A percentile compares a stretch with the other conserved stretches of the same genome.
Conservation (phyloP, 805 yeast genomes). For the Candida qinlingensis region DNA sequence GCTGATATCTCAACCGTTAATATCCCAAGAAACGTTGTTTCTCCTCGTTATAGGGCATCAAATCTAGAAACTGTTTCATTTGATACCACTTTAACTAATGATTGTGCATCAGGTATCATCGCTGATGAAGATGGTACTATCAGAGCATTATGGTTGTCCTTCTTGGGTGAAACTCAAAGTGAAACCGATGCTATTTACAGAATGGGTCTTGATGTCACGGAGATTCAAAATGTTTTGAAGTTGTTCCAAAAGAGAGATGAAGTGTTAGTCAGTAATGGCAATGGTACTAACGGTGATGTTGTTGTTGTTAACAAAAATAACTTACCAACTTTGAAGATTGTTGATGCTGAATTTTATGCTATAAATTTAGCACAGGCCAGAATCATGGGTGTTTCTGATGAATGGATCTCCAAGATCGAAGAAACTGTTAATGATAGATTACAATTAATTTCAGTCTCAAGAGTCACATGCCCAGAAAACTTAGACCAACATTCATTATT, state of each 20-base stretch:
- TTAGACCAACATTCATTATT: slow-evolving; percentile 20
- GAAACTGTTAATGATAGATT: slow-evolving; percentile 56
- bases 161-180: slow-evolving; percentile 65
- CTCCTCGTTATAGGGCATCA: slow-evolving; percentile 83
- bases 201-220: slow-evolving; percentile 74
- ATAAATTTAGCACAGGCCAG: slow-evolving; percentile 70
- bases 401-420: slow-evolving; percentile 72
- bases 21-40: slow-evolving; percentile 58
- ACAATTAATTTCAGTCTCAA: slow-evolving; percentile 65
- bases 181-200: slow-evolving; percentile 60
- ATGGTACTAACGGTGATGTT: not conserved
- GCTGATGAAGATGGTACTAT: slow-evolving; percentile 74
- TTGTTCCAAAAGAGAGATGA: slow-evolving; percentile 44
- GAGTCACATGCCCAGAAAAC: slow-evolving; percentile 53
- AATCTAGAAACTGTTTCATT: slow-evolving; percentile 73
- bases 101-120: slow-evolving; percentile 75
- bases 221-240: slow-evolving; percentile 52
- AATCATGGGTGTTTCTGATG: slow-evolving; percentile 80
- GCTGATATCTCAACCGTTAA: slow-evolving; percentile 72
- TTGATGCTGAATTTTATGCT: slow-evolving; percentile 75
- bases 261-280: slow-evolving; percentile 3
- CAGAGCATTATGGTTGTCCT: slow-evolving; percentile 82
- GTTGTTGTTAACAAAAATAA: slow-evolving; percentile 4
- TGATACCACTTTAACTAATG: slow-evolving; percentile 66
- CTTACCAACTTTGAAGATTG: slow-evolving; percentile 55